These are phyloP conservation scores for Naganishia randhawae DNA, from an alignment of 768 basidiomycete genomes.

Conservation along the genomic window DNA sequence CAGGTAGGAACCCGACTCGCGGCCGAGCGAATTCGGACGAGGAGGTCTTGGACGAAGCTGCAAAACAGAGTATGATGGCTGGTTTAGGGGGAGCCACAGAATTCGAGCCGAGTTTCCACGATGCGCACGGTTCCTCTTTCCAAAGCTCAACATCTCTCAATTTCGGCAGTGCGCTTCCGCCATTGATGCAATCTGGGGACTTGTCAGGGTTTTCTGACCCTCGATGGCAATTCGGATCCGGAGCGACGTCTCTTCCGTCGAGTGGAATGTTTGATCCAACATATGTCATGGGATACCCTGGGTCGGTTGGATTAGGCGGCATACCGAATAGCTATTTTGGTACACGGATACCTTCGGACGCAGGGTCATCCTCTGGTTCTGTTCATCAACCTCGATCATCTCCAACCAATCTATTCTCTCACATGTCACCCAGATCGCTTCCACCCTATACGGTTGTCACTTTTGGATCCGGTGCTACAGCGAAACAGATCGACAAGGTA, in stretches of 20 bases:
- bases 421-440: conserved; percentile 17
- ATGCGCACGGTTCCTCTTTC: conserved; percentile 10
- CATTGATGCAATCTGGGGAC: background rate
- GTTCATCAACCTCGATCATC: background rate
- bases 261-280: conserved; percentile 8
- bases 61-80: conserved; percentile 28
- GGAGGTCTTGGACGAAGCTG: conserved; percentile 15
- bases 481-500: conserved; percentile 76
- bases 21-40: background rate
- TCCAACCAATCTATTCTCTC: background rate
- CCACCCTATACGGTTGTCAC: conserved; percentile 68
- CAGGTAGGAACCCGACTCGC: background rate
- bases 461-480: conserved; percentile 77
- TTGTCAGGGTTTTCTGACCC: background rate
- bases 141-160: conserved; percentile 13
- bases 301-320: background rate
- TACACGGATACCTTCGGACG: background rate
- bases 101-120: conserved; percentile 14
- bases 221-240: conserved; percentile 16
- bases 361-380: background rate
- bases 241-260: background rate
- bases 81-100: conserved; percentile 23
- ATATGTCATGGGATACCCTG: conserved; percentile 16
- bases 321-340: conserved; percentile 19
- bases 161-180: conserved; percentile 17